These are phyloP conservation scores for Camelina hispida DNA, from an alignment of 345 rosid species.

Conservation along the genomic window DNA sequence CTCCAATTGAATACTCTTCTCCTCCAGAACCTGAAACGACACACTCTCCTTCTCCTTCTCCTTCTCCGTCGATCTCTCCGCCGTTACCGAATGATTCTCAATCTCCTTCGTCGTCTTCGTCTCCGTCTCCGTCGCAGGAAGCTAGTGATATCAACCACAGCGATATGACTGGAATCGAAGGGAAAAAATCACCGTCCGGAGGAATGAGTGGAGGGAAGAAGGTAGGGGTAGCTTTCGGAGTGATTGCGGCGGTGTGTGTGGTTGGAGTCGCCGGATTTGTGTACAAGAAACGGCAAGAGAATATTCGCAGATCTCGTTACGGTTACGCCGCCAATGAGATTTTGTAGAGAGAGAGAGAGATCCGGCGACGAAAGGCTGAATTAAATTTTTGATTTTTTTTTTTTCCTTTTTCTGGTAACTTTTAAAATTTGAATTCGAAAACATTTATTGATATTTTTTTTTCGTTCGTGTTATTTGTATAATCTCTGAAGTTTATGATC, in stretches of 20 bases:
- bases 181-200: constrained; percentile 20
- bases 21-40: constrained; percentile 39
- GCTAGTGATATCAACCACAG: constrained; percentile 49
- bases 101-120: constrained; percentile 13
- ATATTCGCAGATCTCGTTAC: constrained; percentile 59
- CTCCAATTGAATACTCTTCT: constrained; percentile 23
- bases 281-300: constrained; percentile 67
- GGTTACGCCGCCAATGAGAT: constrained; percentile 65
- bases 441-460: constrained; percentile 29
- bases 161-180: constrained; percentile 38
- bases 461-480: neutral
- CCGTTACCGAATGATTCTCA: constrained; percentile 27
- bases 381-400: neutral
- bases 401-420: constrained; percentile 1
- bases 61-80: constrained; percentile 35
- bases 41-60: constrained; percentile 37
- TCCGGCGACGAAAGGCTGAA: constrained; percentile 1
- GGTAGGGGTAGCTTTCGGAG: constrained; percentile 59
- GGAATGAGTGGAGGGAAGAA: constrained; percentile 62
- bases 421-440: constrained; percentile 9
- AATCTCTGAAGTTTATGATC: neutral
- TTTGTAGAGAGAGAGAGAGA: constrained; percentile 45
- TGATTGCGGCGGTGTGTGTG: constrained; percentile 49
- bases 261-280: constrained; percentile 60
- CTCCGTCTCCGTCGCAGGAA: constrained; percentile 43